A percentile compares a stretch with the other conserved stretches of the same genome.
These are phyloP conservation scores for Schoenoplectus tabernaemontani DNA, from an alignment of 202 grass and related monocot species.

Conservation along the genomic window DNA sequence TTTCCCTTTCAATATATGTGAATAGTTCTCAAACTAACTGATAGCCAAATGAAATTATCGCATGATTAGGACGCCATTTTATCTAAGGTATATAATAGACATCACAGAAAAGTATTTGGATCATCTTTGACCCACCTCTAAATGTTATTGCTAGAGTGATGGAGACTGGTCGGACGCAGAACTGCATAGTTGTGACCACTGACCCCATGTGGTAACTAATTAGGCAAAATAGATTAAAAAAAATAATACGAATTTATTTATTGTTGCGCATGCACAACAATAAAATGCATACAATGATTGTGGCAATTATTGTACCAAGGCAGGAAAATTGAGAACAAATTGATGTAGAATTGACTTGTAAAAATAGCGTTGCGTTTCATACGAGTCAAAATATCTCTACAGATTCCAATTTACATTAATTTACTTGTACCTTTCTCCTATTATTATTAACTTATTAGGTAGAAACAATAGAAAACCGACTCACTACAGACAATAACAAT, in stretches of 20 bases:
- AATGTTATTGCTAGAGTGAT: too few species aligned
- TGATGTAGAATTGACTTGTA: neutral
- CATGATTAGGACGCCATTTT: neutral
- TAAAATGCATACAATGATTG: neutral
- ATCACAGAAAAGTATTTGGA: neutral
- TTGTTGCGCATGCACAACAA: too few species aligned
- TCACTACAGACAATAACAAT: neutral
- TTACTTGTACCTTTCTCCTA: neutral
- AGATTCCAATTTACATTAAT: neutral
- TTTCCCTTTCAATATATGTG: too few species aligned
- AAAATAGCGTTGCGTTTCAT: neutral
- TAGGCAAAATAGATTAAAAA: too few species aligned
- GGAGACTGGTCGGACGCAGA: too few species aligned
- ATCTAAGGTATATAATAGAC: neutral
- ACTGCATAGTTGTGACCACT: neutral
- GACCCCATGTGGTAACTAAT: too few species aligned
- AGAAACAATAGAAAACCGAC: neutral
- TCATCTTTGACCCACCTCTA: neutral
- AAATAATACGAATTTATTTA: too few species aligned
- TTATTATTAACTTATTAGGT: neutral
- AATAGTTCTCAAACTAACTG: too few species aligned
- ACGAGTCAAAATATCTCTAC: neutral
- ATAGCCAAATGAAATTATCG: too few species aligned
- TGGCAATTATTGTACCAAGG: neutral
- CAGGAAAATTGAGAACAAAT: neutral